These are phyloP conservation scores for Stagonosporopsis rhizophila DNA, from an alignment of 2,329 filamentous ascomycete species.

Conservation along the genomic window DNA sequence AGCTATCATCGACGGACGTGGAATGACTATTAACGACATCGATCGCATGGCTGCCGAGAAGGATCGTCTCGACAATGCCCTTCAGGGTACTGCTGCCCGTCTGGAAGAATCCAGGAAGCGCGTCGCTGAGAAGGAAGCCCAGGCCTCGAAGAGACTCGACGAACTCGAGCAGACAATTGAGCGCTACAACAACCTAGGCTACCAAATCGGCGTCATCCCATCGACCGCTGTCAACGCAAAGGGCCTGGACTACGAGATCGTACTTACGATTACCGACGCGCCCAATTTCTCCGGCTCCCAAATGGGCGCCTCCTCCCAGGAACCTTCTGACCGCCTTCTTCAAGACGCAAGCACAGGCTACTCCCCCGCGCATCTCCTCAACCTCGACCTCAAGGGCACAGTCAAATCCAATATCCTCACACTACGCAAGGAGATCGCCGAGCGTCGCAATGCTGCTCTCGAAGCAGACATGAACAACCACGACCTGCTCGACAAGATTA, in stretches of 20 bases:
- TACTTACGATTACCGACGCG: conserved; percentile 78
- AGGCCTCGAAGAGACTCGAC: conserved; percentile 84
- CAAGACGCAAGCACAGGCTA: conserved; percentile 85
- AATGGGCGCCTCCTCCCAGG: conserved; percentile 54
- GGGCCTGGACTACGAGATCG: conserved; percentile 83
- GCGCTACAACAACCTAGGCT: conserved; percentile 90
- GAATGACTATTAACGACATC: conserved; percentile 97
- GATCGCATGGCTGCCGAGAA: conserved; percentile 98
- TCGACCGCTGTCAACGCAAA: conserved; percentile 84
- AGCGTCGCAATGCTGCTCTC: conserved; percentile 79
- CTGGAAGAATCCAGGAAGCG: conserved; percentile 86
- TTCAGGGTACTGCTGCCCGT: conserved; percentile 76
- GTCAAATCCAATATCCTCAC: conserved; percentile 79
- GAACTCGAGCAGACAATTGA: conserved; percentile 91
- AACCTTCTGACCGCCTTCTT: conserved; percentile 74
- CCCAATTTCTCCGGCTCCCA: conserved; percentile 72
- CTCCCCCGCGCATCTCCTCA: conserved; percentile 85
- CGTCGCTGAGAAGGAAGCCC: conserved; percentile 85
- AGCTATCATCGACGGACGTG: conserved; percentile 86
- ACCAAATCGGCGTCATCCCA: conserved; percentile 91
- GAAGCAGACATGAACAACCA: conserved; percentile 95
- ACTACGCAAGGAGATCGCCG: conserved; percentile 90
- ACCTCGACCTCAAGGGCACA: conserved; percentile 82
- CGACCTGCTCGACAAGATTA: conserved; percentile 90
- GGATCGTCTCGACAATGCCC: conserved; percentile 87